A percentile compares a stretch with the other conserved stretches of the same genome.
Conservation (phyloP, 352 stramenopile genomes). For the Phytopythium chamaehyphon region DNA sequence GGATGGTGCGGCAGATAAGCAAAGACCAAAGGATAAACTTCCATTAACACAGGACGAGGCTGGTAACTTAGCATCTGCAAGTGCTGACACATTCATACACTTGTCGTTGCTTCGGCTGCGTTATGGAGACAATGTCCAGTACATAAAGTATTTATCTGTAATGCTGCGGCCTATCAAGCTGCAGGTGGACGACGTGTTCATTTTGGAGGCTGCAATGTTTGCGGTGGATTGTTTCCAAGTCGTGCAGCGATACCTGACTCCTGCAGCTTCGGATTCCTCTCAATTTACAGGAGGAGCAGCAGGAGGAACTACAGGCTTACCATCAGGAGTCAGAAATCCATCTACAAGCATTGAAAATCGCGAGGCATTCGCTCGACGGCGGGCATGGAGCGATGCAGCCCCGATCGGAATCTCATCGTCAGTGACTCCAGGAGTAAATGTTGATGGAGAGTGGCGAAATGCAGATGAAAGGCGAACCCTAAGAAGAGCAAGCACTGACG, state of each 20-base stretch:
- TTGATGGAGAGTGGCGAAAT: conserved; percentile 1
- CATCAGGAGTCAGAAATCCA: not conserved
- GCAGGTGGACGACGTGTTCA: conserved; percentile 59
- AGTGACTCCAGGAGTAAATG: conserved; percentile 1
- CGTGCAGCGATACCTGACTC: conserved; percentile 25
- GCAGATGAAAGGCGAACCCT: not conserved
- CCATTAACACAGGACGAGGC: not conserved
- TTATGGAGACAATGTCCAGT: conserved; percentile 83
- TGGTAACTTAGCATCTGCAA: conserved; percentile 1
- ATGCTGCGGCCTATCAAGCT: conserved; percentile 72
- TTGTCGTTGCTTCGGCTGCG: conserved; percentile 71
- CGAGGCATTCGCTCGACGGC: conserved; percentile 14
- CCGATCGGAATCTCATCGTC: not conserved
- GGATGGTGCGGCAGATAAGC: conserved; percentile 6
- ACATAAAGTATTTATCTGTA: conserved; percentile 83
- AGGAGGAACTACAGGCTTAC: not conserved
- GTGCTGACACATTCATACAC: conserved; percentile 56
- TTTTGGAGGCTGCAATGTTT: conserved; percentile 40
- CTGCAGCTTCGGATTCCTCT: not conserved
- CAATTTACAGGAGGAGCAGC: not conserved
- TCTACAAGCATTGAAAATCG: conserved; percentile 23
- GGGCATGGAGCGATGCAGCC: conserved; percentile 3
- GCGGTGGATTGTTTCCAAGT: conserved; percentile 42
- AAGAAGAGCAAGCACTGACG: not conserved
- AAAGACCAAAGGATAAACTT: conserved; percentile 10